Percentiles rank a stretch among this genome's conserved stretches.
Conservation (phyloP, 164 flowering plant species). For the Platanus orientalis region DNA sequence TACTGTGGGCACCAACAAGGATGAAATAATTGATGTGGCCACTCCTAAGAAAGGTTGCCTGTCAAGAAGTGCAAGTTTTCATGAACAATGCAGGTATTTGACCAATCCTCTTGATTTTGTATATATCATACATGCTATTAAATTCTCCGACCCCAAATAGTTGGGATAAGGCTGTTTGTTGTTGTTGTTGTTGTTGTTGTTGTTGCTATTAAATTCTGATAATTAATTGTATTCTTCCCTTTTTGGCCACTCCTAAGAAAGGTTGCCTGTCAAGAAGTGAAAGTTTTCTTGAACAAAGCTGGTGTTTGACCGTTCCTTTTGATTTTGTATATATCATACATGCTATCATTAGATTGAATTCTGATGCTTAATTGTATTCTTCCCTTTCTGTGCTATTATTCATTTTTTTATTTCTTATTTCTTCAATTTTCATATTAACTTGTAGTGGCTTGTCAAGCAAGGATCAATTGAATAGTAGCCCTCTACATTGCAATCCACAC, state of each 20-base stretch:
- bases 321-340: background rate
- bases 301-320: constrained; percentile 23
- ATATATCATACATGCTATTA: background rate
- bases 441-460: no score
- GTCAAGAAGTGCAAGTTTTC: constrained; percentile 38
- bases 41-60: constrained; percentile 33
- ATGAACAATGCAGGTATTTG: constrained; percentile 62
- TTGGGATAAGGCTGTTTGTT: no score
- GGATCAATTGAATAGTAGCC: no score
- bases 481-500: no score
- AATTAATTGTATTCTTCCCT: background rate
- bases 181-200: no score
- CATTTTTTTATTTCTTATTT: no score
- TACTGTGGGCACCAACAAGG: background rate
- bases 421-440: no score
- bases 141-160: no score
- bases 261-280: constrained; percentile 33
- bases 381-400: background rate
- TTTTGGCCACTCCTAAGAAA: constrained; percentile 30
- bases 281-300: constrained; percentile 55
- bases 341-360: background rate
- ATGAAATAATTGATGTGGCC: constrained; percentile 9
- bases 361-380: background rate
- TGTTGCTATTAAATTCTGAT: background rate
- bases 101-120: background rate